Evolutionary conservation across 768 basidiomycete species (phyloP), one percentile per base, ranked within the genome.

Genomic region (Epithele typhae): DNA sequence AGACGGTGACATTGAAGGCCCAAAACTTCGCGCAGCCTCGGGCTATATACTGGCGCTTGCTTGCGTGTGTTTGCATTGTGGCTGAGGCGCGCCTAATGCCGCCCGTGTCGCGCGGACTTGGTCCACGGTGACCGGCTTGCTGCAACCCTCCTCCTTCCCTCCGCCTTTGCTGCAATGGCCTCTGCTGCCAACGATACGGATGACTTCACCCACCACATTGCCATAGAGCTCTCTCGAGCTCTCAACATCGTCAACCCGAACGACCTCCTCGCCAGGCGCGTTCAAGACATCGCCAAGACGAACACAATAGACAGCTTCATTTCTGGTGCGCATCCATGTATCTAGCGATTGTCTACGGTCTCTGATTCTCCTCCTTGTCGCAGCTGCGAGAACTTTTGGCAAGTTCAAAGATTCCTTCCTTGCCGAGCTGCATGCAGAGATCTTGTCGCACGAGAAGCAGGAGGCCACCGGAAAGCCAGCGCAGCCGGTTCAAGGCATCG

Each of bases 211-310:
- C 85, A 90, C 62, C 73, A 81, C 42, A 61, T 88, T 24, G 87
- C 85, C 19, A 82, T 89, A 50, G 81, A 87, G 68, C 75, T 95
- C 8, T 92, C 91, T 1, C 69, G 92, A 25, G 79, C 80, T 3
- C 74, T 93, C 58, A 93, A 92, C 62, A 72, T 74, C 12, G 63
- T 92, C 49, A 89, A 89, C 58, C 87, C 88, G 0, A 95, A 94
- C 61, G 87, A 90, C 55, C 65, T 87, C 3, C 76, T 95, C 18
- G 92, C 91, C 3, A 73, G 77, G 51, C 71, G 84, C 47, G 87
- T 94, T 25, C 81, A 82, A 21, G 85, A 87, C 56, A 84, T 94
- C 49, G 90, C 90, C 5, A 82, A 79, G 64, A 78, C 78, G 1
- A 88, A 82, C 56, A 56, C 77, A 1, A 56, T 78, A 18, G 74